phyloP scores from a whole-genome alignment of 352 stramenopile species.

The Peronospora farinosa region DNA sequence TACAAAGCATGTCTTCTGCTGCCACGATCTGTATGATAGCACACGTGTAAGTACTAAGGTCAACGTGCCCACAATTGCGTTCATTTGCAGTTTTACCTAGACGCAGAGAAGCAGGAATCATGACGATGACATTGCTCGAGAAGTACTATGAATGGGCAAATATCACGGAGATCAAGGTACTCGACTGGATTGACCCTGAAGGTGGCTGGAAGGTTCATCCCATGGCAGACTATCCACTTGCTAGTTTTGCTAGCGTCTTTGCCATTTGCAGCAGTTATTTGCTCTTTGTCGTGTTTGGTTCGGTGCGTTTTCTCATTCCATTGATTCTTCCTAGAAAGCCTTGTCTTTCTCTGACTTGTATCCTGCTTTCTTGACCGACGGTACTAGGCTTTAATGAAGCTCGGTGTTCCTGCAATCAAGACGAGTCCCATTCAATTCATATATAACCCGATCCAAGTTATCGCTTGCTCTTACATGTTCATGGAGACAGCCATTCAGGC shows the following conservation, averaged over 20 bases:
- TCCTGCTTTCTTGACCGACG: background rate
- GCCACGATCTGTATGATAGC: too few species aligned
- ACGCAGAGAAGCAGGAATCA: slow-evolving; percentile 3
- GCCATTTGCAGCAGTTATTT: slow-evolving; percentile 58
- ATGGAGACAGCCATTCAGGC: slow-evolving; percentile 90
- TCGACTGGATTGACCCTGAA: slow-evolving; percentile 54
- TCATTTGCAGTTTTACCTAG: background rate
- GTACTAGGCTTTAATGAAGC: slow-evolving; percentile 47
- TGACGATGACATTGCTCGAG: slow-evolving; percentile 32
- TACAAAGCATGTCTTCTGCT: background rate
- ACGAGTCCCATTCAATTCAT: slow-evolving; percentile 88
- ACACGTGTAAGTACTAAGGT: too few species aligned
- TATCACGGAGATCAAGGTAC: slow-evolving; percentile 38
- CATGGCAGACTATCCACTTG: slow-evolving; percentile 57
- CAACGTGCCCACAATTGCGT: background rate
- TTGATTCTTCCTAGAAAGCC: slow-evolving; percentile 3
- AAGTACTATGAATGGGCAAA: slow-evolving; percentile 55
- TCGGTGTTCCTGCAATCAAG: slow-evolving; percentile 60
- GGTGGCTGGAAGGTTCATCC: slow-evolving; percentile 55
- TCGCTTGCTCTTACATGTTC: slow-evolving; percentile 95
- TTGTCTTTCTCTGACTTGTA: slow-evolving; percentile 52
- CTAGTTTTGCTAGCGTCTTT: slow-evolving; percentile 52
- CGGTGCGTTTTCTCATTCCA: slow-evolving; percentile 13
- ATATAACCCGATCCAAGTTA: slow-evolving; percentile 96
- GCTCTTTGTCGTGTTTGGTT: slow-evolving; percentile 61